phyloP scores from a whole-genome alignment of 257 asterid genomes.

The Solanum tarapatanum region DNA sequence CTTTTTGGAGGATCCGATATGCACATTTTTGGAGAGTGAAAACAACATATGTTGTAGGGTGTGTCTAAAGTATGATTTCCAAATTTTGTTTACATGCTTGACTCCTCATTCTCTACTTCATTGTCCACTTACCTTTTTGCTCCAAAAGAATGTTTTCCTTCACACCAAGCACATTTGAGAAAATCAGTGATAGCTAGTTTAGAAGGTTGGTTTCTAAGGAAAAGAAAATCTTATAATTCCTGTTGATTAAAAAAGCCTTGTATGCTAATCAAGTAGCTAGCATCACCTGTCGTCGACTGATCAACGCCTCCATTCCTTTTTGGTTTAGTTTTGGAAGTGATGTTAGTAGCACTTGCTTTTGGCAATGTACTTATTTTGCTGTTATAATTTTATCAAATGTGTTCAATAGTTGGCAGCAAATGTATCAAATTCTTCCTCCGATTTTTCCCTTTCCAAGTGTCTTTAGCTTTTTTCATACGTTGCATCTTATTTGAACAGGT shows the following conservation, averaged over 20 bases:
- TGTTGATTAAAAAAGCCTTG: background rate
- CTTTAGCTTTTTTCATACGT: background rate
- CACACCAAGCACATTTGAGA: background rate
- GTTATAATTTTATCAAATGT: background rate
- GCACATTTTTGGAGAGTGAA: background rate
- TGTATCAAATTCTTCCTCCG: background rate
- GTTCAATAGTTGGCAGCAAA: background rate
- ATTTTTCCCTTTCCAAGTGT: background rate
- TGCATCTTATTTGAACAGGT: slow-evolving; percentile 29
- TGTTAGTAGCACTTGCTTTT: background rate
- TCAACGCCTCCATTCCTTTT: background rate
- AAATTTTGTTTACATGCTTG: background rate
- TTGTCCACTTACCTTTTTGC: background rate
- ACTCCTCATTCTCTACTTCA: background rate
- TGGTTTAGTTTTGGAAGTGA: background rate
- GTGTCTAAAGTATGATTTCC: background rate
- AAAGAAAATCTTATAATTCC: background rate
- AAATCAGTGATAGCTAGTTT: background rate
- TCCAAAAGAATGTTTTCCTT: background rate
- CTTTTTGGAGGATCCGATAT: background rate
- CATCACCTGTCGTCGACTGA: background rate
- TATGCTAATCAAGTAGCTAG: background rate
- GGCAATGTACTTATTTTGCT: background rate
- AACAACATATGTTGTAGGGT: background rate
- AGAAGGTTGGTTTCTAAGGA: background rate